Evolutionary conservation across 768 basidiomycete genomes (phyloP), one percentile per base, ranked within the genome.

Genomic region (Favolaschia claudopus): DNA sequence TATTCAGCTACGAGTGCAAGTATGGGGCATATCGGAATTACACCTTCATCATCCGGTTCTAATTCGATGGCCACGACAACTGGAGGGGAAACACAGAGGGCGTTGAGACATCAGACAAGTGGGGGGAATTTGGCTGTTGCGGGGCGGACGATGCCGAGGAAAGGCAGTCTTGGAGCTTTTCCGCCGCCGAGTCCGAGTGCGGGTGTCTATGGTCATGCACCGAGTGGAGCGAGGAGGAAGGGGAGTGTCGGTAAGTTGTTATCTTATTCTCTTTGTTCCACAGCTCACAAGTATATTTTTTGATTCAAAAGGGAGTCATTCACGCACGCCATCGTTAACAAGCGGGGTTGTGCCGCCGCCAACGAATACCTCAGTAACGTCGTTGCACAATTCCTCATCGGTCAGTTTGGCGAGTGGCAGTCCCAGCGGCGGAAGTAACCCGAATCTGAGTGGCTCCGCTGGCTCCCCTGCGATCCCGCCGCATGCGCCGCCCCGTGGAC

Each of bases 121-220:
- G 48, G 48, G 36, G 17, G 36, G 36, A 37, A 20, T 28, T 24
- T 48, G 7, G 28, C 4, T 5, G 29, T n/a, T 15, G 20, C 22
- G 22, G 19, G 5, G 46, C 22, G 31, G 25, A 45, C 19, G 50
- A 2, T 54, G 24, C 52, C 52, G 52, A 19, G 52, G 42, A 54
- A 54, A 33, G 24, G 25, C 25, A 55, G 54, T 14, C 14, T 46
- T 4, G 27, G 33, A 14, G 37, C 29, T 36, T 48, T 48, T 24
- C 47, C 55, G 47, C 40, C 40, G 55, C 33, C 33, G 40, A 50
- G 47, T 27, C 47, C 55, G 33, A 37, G 55, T 28, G 15, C 46
- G 32, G 43, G 48, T 14, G 25, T 17, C 12, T 31, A n/a, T 13
- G 49, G 37, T 19, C 12, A 3, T 7, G 24, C 25, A 3, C 25